These are phyloP conservation scores for Sicyos edulis DNA, from an alignment of 306 rosid genomes.

Conservation along the genomic window DNA sequence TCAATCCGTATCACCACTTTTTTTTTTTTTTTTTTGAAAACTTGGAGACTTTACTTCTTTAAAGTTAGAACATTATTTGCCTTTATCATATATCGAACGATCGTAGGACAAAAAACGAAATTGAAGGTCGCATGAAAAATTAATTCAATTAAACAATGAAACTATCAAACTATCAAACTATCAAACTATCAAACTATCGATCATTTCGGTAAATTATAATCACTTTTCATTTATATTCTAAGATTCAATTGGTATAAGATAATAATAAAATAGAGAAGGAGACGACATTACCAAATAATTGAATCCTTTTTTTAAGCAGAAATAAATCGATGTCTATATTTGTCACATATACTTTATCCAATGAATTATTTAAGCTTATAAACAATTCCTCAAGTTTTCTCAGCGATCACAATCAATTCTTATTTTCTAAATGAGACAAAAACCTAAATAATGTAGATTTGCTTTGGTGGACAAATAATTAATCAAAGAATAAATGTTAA, in stretches of 20 bases:
- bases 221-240: not conserved
- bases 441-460: not conserved
- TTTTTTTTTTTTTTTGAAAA: too few species aligned
- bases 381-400: not conserved
- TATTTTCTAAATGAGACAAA: not conserved
- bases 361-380: not conserved
- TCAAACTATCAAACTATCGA: too few species aligned
- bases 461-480: not conserved
- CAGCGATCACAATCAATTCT: not conserved
- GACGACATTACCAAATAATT: not conserved
- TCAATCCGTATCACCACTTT: slow-evolving; percentile 5
- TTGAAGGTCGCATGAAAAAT: too few species aligned
- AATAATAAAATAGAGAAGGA: not conserved
- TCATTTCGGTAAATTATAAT: too few species aligned
- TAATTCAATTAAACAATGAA: too few species aligned
- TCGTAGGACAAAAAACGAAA: too few species aligned
- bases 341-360: not conserved
- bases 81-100: not conserved
- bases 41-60: too few species aligned
- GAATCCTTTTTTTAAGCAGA: too few species aligned
- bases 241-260: not conserved
- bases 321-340: not conserved
- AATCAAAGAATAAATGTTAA: not conserved
- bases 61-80: slow-evolving; percentile 11
- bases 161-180: too few species aligned